Evolutionary conservation across 2,329 filamentous ascomycete genomes (phyloP), one percentile per base, ranked within the genome.

Genomic region (Stromatinia cepivora): DNA sequence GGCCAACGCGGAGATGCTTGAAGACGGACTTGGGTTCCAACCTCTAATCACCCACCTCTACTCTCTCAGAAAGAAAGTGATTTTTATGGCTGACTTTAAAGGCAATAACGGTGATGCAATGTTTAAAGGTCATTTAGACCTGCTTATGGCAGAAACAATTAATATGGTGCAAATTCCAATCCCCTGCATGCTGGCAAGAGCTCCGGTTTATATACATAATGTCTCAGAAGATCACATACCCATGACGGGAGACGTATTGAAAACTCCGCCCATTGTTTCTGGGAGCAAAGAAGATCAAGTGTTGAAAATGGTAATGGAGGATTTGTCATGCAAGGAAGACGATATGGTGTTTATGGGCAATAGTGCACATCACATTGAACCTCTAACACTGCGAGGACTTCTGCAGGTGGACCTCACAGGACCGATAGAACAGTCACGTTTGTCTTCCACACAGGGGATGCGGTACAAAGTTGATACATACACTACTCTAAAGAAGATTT

Each of bases 161-260:
- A 22, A 50, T 36, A 22, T 4, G n/a, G 22, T 50, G 31, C 15
- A 34, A 22, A 48, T 28, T 20, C 25, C 25, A 61, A 3, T 6
- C 10, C 5, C 42, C 42, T 61, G 17, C 22, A 10, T 10, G 9
- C 10, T 36, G 13, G 34, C 53, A 17, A 50, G 22, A 25, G 46
- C 48, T 50, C 20, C 22, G 3, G 13, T 62, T n/a, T 48, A 62
- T 62, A 50, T n/a, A 17, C 3, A 9, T 62, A 10, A 20, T 10
- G 3, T 13, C 6, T 48, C 20, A 0, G 10, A 10, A 48, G 3
- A 0, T n/a, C 1, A 1, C 1, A 15, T 1, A 1, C 5, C 6
- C 7, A 28, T 31, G 15, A 17, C 10, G 5, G 58, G 42, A 10
- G 45, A 31, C 5, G 3, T 17, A n/a, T 62, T n/a, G 22, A 31